Evolutionary conservation across 2,329 filamentous ascomycete species (phyloP).

Genomic region (Sporothrix brunneoviolacea): DNA sequence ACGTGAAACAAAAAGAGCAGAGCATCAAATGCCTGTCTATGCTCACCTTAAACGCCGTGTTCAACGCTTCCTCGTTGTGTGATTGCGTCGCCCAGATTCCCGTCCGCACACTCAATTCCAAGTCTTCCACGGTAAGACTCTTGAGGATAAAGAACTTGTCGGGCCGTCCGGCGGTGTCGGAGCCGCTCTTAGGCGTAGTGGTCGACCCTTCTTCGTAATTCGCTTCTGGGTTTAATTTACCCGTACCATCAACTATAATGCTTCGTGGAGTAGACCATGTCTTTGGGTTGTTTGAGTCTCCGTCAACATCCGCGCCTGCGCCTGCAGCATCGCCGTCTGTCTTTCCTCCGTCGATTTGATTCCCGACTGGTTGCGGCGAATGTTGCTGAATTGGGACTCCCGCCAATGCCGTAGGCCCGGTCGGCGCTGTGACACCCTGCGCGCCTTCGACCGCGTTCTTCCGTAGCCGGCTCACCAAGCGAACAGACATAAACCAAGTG

Average conservation of each 20-base stretch:
- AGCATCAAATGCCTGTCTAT: background rate
- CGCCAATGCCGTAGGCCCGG: constrained; percentile 41
- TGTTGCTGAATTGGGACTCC: constrained; percentile 17
- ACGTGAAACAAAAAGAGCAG: background rate
- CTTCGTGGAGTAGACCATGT: background rate
- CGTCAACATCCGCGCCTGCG: background rate
- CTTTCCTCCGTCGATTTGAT: background rate
- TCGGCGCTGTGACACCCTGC: constrained; percentile 44
- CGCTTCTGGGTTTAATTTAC: background rate
- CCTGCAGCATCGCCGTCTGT: background rate
- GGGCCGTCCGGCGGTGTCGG: constrained; percentile 28
- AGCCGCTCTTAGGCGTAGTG: background rate
- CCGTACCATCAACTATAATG: constrained; percentile 10
- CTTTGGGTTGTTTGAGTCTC: background rate
- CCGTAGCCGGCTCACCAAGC: constrained; percentile 77
- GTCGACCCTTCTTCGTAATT: background rate
- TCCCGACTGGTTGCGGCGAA: background rate
- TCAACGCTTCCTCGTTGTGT: constrained; percentile 82
- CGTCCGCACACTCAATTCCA: constrained; percentile 80
- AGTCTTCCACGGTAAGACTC: constrained; percentile 82
- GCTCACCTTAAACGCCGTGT: constrained; percentile 72
- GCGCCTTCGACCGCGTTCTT: constrained; percentile 44
- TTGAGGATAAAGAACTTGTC: constrained; percentile 91
- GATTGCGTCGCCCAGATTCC: constrained; percentile 91
- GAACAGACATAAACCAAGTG: constrained; percentile 77